Conservation (phyloP, 2,329 filamentous ascomycete genomes). For the Sphaerulina musiva region DNA sequence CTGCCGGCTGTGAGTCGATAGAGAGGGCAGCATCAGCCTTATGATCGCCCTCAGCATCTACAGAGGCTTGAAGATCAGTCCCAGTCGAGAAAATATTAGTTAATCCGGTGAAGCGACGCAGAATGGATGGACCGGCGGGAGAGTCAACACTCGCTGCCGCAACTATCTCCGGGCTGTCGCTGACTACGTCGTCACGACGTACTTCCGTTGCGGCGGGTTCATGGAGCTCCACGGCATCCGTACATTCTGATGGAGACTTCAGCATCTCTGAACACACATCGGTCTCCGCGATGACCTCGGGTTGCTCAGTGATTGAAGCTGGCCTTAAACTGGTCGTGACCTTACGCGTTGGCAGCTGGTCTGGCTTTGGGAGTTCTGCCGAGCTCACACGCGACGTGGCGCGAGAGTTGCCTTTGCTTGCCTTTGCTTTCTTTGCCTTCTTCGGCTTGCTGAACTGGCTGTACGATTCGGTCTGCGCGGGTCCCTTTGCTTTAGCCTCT, state of each 20-base stretch:
- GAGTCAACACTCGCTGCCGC: background rate
- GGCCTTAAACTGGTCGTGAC: background rate
- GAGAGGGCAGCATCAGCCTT: too few relatives aligned
- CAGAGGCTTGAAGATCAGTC: background rate
- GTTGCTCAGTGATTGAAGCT: background rate
- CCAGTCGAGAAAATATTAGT: background rate
- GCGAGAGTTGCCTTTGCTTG: conserved; percentile 2
- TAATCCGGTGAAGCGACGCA: conserved; percentile 5
- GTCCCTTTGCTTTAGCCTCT: conserved; percentile 29
- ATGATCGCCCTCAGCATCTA: background rate
- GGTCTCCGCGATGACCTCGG: background rate
- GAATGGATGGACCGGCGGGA: background rate
- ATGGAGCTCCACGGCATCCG: too few relatives aligned
- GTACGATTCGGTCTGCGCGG: conserved; percentile 33
- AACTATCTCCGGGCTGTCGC: background rate
- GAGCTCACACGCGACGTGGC: background rate
- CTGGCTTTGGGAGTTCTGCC: conserved; percentile 4
- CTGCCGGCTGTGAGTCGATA: background rate
- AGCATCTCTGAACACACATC: too few relatives aligned
- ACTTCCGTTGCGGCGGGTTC: too few relatives aligned
- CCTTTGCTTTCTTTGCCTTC: conserved; percentile 12
- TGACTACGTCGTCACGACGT: background rate
- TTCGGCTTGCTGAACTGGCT: conserved; percentile 28
- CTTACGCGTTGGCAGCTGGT: conserved; percentile 38
- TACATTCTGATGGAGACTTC: too few relatives aligned